A percentile compares a stretch with the other conserved stretches of the same genome.
These are phyloP conservation scores for Glycine tomentella DNA, from an alignment of 306 rosid genomes.

Conservation along the genomic window DNA sequence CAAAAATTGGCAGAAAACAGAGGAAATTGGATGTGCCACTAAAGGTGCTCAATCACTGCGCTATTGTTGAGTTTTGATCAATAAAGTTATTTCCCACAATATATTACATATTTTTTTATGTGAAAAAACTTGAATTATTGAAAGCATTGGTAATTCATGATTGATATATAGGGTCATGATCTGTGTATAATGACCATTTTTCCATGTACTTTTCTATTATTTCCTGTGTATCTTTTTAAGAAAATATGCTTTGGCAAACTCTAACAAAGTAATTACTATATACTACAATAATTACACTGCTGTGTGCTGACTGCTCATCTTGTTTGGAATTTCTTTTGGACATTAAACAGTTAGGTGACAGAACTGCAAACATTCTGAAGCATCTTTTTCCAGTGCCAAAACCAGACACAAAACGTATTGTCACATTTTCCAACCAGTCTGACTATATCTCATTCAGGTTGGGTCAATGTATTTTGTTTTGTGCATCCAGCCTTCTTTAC, in stretches of 20 bases:
- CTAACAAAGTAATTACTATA: too few relatives aligned
- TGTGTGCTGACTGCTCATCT: conserved; percentile 32
- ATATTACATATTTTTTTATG: not conserved
- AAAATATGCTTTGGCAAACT: conserved; percentile 18
- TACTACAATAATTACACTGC: not conserved
- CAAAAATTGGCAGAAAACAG: too few relatives aligned
- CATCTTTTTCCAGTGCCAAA: conserved; percentile 92
- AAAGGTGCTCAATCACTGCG: not conserved
- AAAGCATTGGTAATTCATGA: conserved; percentile 14
- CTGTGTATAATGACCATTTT: not conserved
- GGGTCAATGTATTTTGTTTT: too few relatives aligned
- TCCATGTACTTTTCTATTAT: not conserved
- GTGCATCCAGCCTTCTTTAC: too few relatives aligned
- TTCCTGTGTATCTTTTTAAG: not conserved
- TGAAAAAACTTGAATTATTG: not conserved
- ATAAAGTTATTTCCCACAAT: not conserved
- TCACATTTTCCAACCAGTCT: conserved; percentile 61
- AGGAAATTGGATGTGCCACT: too few relatives aligned
- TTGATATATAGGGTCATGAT: not conserved
- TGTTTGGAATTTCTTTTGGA: conserved; percentile 40
- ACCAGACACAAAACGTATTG: conserved; percentile 86
- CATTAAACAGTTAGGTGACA: conserved; percentile 75
- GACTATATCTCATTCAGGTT: too few relatives aligned
- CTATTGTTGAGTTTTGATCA: not conserved
- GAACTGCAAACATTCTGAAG: conserved; percentile 84